Evolutionary conservation across 371 early-diverging fungal genomes (phyloP).

Genomic region (Basidiobolus meristosporus): DNA sequence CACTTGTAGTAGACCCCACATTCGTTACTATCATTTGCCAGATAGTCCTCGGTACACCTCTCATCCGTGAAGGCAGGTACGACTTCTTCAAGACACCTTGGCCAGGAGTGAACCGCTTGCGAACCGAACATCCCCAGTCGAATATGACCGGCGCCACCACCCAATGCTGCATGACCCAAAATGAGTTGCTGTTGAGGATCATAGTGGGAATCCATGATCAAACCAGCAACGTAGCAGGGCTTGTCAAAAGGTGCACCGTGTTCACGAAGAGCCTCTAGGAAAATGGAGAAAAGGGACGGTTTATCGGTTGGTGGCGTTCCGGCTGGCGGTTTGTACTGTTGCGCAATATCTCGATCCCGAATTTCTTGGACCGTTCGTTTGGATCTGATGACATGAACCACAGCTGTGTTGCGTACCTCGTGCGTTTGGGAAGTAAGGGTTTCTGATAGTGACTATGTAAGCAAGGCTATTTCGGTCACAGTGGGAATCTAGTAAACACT

Average conservation of each 20-base stretch:
- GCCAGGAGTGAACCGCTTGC: conserved; percentile 41
- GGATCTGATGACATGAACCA: conserved; percentile 30
- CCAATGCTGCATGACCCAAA: conserved; percentile 43
- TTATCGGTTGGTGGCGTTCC: conserved; percentile 15
- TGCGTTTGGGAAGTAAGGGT: conserved; percentile 1
- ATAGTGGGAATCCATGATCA: conserved; percentile 35
- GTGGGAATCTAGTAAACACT: conserved; percentile 3
- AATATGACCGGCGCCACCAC: conserved; percentile 25
- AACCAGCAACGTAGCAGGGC: conserved; percentile 22
- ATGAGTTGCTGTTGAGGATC: conserved; percentile 19
- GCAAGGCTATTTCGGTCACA: neutral
- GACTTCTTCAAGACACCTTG: conserved; percentile 31
- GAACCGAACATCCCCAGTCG: conserved; percentile 46
- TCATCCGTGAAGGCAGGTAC: conserved; percentile 26
- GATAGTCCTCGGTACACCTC: conserved; percentile 5
- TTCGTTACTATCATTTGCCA: conserved; percentile 36
- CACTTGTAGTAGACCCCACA: conserved; percentile 31
- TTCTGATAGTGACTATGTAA: too few relatives aligned
- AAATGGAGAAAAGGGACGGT: conserved; percentile 18
- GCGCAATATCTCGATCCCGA: conserved; percentile 27
- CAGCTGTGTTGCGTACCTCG: conserved; percentile 20
- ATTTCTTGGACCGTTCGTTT: conserved; percentile 23
- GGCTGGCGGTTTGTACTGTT: conserved; percentile 20
- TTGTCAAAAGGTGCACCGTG: conserved; percentile 18
- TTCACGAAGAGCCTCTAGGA: conserved; percentile 17